Base-by-base conservation (phyloP, 2,329 filamentous ascomycete genomes). In the Leptographium wingfieldii region DNA sequence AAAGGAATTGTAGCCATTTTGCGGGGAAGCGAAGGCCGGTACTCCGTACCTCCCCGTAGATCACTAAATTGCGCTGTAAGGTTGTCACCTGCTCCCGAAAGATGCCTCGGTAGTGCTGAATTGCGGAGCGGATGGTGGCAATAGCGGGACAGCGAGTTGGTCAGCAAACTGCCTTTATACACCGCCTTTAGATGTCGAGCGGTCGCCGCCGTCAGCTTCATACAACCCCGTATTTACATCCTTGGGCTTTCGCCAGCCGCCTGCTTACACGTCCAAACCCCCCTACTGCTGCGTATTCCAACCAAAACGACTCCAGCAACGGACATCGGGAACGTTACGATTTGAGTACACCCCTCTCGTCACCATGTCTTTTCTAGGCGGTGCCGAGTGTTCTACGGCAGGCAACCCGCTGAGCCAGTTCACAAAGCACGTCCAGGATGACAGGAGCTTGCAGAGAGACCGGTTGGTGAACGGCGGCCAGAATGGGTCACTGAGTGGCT, bases 401-500 rank as follows among this genome's bases (percentile, higher is more conserved):
- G 90, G 87, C 69, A 99, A 99, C 74, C 94, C 95, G 61, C 85
- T 99, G 68, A 92, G 90, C 71, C 94, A 97, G 78, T 95, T 99
- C 73, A 90, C 92, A 65, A 99, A 99, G 75, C 92, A 96, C 73
- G 90, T 94, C 60, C 89, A 95, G 70, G 90, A 95, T 80, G 94
- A 99, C 77, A 95, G 92, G 75, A 94, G 89, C 61, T 78, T 97
- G 61, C 94, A 97, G 75, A 82, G 92, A 68, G 94, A 99, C 73
- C 84, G 94, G 62, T 79, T 97, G 63, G 85, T 89, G 62, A 90
- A 89, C 63, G 79, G 86, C 65, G 85, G 84, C 0, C 86, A 88
- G 0, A 84, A 81, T 52, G 85, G 82, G 9, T 77, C 87, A 68
- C 80, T 88, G 68, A 87, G 88, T 70, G 83, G 88, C 68, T 92